Percentiles rank a stretch among this genome's conserved stretches.
phyloP scores from a whole-genome alignment of 805 yeast genomes.

The Priceomyces melissophilus region DNA sequence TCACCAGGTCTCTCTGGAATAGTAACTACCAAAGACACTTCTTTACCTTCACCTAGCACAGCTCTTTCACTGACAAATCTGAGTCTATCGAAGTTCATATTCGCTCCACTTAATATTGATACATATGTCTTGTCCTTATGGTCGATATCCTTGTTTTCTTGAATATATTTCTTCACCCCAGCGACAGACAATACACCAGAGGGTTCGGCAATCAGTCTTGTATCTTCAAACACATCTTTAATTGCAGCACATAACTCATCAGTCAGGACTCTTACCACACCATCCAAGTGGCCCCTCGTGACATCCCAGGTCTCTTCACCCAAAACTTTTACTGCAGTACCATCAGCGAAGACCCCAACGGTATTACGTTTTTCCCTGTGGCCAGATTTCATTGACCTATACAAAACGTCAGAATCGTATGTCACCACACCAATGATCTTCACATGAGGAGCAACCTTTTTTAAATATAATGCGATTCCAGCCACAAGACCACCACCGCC shows the following conservation, averaged over 20 bases:
- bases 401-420: constrained; percentile 89
- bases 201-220: constrained; percentile 91
- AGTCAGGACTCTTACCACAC: constrained; percentile 76
- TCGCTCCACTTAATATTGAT: constrained; percentile 92
- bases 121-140: constrained; percentile 70
- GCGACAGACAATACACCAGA: constrained; percentile 97
- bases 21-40: constrained; percentile 83
- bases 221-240: constrained; percentile 94
- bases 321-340: constrained; percentile 87
- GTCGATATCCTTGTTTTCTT: constrained; percentile 63
- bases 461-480: constrained; percentile 86
- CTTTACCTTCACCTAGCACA: constrained; percentile 96
- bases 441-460: constrained; percentile 96
- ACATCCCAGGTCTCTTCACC: constrained; percentile 92
- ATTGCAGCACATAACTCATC: constrained; percentile 97
- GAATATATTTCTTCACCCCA: constrained; percentile 81
- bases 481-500: constrained; percentile 98
- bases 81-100: constrained; percentile 95
- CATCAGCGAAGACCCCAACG: constrained; percentile 99
- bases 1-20: constrained; percentile 95
- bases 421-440: constrained; percentile 96
- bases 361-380: constrained; percentile 53
- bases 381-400: constrained; percentile 59
- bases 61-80: constrained; percentile 97
- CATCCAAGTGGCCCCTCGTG: constrained; percentile 79